phyloP scores from a whole-genome alignment of 768 basidiomycete species.

The Naganishia vaughanmartiniae region DNA sequence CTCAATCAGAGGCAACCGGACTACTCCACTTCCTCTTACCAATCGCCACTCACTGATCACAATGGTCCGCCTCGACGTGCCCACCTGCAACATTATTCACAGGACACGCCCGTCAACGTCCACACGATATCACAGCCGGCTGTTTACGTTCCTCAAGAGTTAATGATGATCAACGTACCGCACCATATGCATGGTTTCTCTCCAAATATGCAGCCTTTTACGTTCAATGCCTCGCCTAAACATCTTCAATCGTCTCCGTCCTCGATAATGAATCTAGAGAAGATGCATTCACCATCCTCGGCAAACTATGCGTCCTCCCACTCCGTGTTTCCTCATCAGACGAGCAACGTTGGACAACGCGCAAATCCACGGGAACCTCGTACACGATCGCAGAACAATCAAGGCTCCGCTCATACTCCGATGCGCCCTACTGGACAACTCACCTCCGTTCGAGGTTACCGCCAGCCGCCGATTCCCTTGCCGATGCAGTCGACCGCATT shows the following conservation, averaged over 20 bases:
- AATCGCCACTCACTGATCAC: not conserved
- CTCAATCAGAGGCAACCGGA: not conserved
- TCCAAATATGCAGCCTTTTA: not conserved
- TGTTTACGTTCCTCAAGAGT: not conserved
- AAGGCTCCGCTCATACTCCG: not conserved
- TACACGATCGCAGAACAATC: not conserved
- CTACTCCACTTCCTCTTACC: not conserved
- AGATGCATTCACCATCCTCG: not conserved
- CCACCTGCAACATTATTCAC: not conserved
- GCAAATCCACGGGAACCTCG: not conserved
- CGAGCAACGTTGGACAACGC: not conserved
- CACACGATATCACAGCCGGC: not conserved
- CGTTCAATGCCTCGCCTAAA: not conserved
- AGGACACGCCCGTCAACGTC: not conserved
- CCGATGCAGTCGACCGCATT: slow-evolving; percentile 17
- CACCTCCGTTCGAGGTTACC: not conserved
- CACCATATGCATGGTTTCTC: not conserved
- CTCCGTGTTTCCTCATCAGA: not conserved
- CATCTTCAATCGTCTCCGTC: not conserved
- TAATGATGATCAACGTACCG: not conserved
- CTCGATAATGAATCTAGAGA: not conserved
- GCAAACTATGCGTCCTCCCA: not conserved
- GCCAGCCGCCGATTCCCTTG: not conserved
- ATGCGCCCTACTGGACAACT: not conserved
- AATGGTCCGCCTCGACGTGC: not conserved